phyloP scores from a whole-genome alignment of 352 stramenopile genomes.

The Pythium brachiatum region DNA sequence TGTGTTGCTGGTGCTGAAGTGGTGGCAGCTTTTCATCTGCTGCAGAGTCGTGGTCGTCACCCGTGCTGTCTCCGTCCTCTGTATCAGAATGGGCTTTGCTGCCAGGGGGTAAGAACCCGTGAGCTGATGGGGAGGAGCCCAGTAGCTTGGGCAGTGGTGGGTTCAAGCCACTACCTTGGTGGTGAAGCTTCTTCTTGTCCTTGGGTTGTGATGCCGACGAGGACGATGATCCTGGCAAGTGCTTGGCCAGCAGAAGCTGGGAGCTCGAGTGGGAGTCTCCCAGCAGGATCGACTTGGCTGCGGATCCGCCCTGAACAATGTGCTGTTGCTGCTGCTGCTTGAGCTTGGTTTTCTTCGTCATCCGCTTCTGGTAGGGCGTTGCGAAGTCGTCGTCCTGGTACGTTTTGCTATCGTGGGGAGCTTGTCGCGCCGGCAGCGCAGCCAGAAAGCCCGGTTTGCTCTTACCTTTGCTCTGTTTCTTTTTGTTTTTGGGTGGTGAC shows the following conservation, averaged over 20 bases:
- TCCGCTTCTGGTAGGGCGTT: conserved; percentile 47
- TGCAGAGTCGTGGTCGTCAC: conserved; percentile 18
- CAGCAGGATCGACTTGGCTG: conserved; percentile 56
- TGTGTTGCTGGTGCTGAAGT: conserved; percentile 26
- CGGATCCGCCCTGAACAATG: conserved; percentile 11
- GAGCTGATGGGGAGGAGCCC: conserved; percentile 32
- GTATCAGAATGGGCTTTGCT: conserved; percentile 20
- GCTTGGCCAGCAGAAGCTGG: conserved; percentile 22
- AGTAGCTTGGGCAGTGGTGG: conserved; percentile 49
- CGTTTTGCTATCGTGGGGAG: background rate
- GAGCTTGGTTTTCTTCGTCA: conserved; percentile 45
- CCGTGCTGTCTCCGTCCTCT: conserved; percentile 20
- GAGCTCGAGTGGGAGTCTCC: conserved; percentile 30
- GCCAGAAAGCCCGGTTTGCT: conserved; percentile 11
- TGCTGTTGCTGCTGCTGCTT: conserved; percentile 42
- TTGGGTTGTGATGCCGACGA: conserved; percentile 16
- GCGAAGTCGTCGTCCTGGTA: conserved; percentile 26
- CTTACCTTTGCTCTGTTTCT: conserved; percentile 32
- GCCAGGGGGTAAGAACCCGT: conserved; percentile 10
- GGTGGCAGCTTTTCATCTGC: conserved; percentile 47
- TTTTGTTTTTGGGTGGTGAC: conserved; percentile 34
- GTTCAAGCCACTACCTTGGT: conserved; percentile 28
- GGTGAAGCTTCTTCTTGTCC: conserved; percentile 39
- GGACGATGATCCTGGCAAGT: conserved; percentile 9
- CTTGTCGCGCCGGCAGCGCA: conserved; percentile 2